Evolutionary conservation across 768 basidiomycete species (phyloP), one percentile per base, ranked within the genome.

Genomic region (Podaxis sp.): DNA sequence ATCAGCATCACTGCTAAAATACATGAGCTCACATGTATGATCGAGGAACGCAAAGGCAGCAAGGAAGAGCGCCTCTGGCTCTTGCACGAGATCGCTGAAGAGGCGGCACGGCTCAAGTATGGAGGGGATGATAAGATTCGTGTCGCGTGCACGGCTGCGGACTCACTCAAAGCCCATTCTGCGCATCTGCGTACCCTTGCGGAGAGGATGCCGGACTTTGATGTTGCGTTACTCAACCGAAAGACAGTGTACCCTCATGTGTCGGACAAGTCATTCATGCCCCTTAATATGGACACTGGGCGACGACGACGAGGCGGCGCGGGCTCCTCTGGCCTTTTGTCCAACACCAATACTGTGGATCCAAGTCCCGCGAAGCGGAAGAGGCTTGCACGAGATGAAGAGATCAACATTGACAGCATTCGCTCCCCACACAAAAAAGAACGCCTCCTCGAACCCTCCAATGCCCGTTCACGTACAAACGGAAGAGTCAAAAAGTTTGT

Each of bases 61-160:
- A 87, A 87, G 67, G 85, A 88, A 68, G 86, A 92, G 66, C 85
- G 93, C 47, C 87, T 98, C 57, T 86, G 86, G 79, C 84, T 95
- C 35, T 85, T 99, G 66, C 83, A 87, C 50, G 93, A 97, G 71
- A 94, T 98, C 69, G 93, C 95, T 5, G 95, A 98, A 58, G 96
- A 98, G 74, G 95, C 95, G 0, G 79, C 82, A 50, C 82, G 91
- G 48, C 89, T 97, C 75, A 93, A 95, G 73, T 84, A 94, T 62
- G 95, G 96, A 27, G 92, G 91, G 57, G 96, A 98, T 73, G 97
- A 98, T 85, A 98, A 98, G 80, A 96, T 98, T 73, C 86, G 93
- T 68, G 93, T 96, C 62, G 93, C 93, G 18, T 93, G 89, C 66
- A 88, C 87, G 64, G 94, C 94, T 27, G 91, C 92, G 38, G 95